Evolutionary conservation across 345 rosid species (phyloP).

Genomic region (Euphorbia pulcherrima): DNA sequence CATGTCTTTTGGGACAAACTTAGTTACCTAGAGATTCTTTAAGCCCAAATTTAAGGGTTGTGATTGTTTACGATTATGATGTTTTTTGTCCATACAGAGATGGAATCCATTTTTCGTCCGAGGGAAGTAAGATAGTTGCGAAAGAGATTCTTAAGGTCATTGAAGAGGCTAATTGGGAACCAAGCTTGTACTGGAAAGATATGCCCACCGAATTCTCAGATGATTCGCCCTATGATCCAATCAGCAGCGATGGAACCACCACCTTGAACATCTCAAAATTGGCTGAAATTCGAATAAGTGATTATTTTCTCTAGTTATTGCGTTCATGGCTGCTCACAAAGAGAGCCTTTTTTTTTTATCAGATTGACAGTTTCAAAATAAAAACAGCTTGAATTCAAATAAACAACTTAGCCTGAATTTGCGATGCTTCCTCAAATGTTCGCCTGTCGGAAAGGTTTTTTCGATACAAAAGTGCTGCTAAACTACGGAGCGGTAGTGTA

Average conservation of each 20-base stretch:
- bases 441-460: no score
- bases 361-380: no score
- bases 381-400: not conserved
- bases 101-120: constrained; percentile 63
- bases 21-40: no score
- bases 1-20: no score
- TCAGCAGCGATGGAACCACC: constrained; percentile 16
- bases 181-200: constrained; percentile 54
- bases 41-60: not conserved
- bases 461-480: no score
- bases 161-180: constrained; percentile 68
- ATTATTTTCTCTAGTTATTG: not conserved
- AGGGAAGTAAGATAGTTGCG: constrained; percentile 60
- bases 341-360: not conserved
- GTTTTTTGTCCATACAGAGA: constrained; percentile 36
- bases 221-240: constrained; percentile 28
- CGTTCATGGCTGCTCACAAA: not conserved
- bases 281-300: not conserved
- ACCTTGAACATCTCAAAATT: constrained; percentile 9
- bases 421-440: no score
- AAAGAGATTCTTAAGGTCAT: constrained; percentile 55
- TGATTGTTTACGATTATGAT: not conserved
- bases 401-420: not conserved
- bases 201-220: constrained; percentile 52
- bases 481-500: no score